phyloP scores from a whole-genome alignment of 1,284 basidiomycete species.

The Rhodotorula sp. region DNA sequence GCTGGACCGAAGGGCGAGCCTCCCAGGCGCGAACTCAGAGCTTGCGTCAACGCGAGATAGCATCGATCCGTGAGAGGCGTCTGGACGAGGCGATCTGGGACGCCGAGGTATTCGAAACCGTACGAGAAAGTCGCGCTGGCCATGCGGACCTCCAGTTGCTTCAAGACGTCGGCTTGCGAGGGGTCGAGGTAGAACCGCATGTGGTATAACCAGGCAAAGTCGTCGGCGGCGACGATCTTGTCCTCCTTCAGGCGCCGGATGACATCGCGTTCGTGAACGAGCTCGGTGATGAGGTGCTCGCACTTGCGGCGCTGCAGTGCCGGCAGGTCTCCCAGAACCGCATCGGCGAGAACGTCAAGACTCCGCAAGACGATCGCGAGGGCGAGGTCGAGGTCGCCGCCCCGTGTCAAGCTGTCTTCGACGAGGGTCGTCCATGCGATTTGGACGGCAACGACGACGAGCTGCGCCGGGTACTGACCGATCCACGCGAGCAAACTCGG shows the following conservation, averaged over 20 bases:
- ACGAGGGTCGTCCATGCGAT: constrained; percentile 89
- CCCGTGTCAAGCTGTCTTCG: constrained; percentile 67
- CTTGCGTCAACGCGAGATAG: constrained; percentile 95
- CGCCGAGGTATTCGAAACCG: constrained; percentile 98
- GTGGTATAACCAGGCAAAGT: constrained; percentile 93
- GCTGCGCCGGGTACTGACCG: constrained; percentile 88
- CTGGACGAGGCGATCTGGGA: constrained; percentile 94
- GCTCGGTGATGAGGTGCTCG: constrained; percentile 97
- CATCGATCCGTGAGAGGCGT: constrained; percentile 98
- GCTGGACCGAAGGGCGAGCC: constrained; percentile 98
- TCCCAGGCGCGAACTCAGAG: constrained; percentile 88
- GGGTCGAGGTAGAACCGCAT: constrained; percentile 96
- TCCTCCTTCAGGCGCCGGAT: constrained; percentile 74
- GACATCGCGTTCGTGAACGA: constrained; percentile 96
- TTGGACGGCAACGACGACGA: constrained; percentile 91
- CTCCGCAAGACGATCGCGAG: constrained; percentile 77
- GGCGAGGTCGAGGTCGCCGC: constrained; percentile 62
- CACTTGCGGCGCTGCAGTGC: constrained; percentile 92
- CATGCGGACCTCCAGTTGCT: constrained; percentile 69
- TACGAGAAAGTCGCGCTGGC: constrained; percentile 94
- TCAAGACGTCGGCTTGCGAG: constrained; percentile 67
- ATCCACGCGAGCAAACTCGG: constrained; percentile 84
- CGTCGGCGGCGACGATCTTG: constrained; percentile 63
- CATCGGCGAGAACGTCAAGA: constrained; percentile 90
- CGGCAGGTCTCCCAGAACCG: constrained; percentile 84